phyloP scores from a whole-genome alignment of 2,329 filamentous ascomycete genomes.

The Monilinia aucupariae region DNA sequence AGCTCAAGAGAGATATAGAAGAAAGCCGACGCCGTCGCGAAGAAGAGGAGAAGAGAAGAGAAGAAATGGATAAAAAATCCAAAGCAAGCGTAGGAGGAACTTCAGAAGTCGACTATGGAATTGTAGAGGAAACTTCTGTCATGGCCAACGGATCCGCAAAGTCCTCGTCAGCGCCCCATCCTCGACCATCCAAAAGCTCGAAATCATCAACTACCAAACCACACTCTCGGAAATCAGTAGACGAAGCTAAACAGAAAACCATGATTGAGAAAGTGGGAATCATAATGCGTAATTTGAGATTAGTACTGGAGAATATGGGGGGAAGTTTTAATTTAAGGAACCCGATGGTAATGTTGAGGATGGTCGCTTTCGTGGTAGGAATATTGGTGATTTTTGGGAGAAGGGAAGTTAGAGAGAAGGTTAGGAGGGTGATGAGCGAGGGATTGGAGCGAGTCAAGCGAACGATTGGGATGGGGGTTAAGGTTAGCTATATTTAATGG shows the following conservation, averaged over 20 bases:
- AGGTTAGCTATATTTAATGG: constrained; percentile 86
- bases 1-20: constrained; percentile 51
- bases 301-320: constrained; percentile 47
- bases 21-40: constrained; percentile 52
- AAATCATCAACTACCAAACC: constrained; percentile 24
- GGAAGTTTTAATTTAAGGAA: constrained; percentile 47
- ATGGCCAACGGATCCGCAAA: background rate
- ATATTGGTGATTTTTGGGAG: constrained; percentile 72
- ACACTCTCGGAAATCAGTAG: constrained; percentile 6
- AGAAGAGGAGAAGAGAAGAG: constrained; percentile 52
- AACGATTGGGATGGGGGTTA: constrained; percentile 88
- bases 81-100: constrained; percentile 49
- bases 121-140: constrained; percentile 41
- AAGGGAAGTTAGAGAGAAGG: constrained; percentile 66
- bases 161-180: constrained; percentile 20
- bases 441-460: constrained; percentile 52
- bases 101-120: constrained; percentile 64
- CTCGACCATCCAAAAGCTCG: constrained; percentile 35
- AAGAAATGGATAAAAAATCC: constrained; percentile 38
- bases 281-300: constrained; percentile 48
- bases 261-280: constrained; percentile 33
- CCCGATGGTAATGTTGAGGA: constrained; percentile 51
- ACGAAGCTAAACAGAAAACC: constrained; percentile 18
- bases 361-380: constrained; percentile 73
- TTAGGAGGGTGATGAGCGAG: constrained; percentile 61